phyloP scores from a whole-genome alignment of 768 basidiomycete genomes.

The Tylopilus subfusipes region DNA sequence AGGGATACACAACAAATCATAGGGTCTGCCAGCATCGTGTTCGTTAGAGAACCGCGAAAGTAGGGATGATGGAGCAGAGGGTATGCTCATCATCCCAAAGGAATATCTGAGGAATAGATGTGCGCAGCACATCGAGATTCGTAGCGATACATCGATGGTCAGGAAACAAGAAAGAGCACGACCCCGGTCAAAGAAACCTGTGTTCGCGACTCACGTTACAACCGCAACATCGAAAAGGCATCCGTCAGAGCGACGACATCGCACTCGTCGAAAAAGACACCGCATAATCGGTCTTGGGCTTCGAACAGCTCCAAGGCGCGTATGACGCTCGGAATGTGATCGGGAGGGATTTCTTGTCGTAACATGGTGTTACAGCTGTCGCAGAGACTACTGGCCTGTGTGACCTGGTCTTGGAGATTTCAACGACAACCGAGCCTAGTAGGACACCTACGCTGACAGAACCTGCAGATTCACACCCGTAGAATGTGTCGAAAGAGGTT shows the following conservation, averaged over 20 bases:
- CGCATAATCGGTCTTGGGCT: constrained; percentile 6
- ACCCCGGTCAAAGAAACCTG: background rate
- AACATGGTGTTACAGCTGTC: constrained; percentile 13
- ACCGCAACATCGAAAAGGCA: constrained; percentile 22
- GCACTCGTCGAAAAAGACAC: constrained; percentile 7
- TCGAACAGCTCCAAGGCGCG: constrained; percentile 19
- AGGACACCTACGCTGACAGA: constrained; percentile 9
- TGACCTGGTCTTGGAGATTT: background rate
- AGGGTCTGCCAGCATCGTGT: background rate
- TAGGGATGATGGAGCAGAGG: background rate
- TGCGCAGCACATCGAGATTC: background rate
- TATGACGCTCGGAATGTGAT: constrained; percentile 22
- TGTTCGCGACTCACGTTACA: background rate
- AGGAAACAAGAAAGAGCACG: background rate
- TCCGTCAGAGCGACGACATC: constrained; percentile 16
- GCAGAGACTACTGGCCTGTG: constrained; percentile 15
- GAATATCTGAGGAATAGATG: background rate
- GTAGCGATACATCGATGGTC: background rate
- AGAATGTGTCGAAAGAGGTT: background rate
- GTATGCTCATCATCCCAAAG: background rate
- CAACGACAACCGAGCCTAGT: background rate
- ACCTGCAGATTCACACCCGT: constrained; percentile 4
- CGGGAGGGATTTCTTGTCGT: constrained; percentile 13
- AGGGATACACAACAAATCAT: constrained; percentile 6
- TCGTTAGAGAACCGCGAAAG: background rate